Evolutionary conservation across 805 yeast species (phyloP), one percentile per base, ranked within the genome.

Genomic region (Kluyveromyces lactis): DNA sequence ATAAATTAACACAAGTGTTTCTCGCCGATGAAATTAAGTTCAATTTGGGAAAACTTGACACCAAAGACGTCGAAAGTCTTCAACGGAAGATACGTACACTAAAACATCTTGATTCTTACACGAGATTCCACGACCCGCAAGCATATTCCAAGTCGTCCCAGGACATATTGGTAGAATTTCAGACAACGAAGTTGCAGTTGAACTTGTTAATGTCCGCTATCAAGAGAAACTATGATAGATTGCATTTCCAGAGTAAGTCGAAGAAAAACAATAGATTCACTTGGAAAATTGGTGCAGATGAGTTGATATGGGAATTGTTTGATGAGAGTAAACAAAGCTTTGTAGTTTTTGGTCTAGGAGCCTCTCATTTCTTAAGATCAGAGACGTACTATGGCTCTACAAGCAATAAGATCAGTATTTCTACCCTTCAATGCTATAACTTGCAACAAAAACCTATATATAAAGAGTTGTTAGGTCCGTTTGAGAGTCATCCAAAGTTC

Each of bases 301-400:
- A 75, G 43, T 58, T 79, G 7, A 69, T 73, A n/a, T 68, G 81
- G 70, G 80, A 77, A 43, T 55, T 80, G 37, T 61, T 71, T 42
- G 79, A 75, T 44, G 67, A 66, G 2, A 49, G 64, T 1, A 53
- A 72, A 18, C 54, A 60, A 5, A 75, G 78, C 1, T 69, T 79
- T 42, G 58, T 77, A 24, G 76, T 74, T 32, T 64, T 79, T 40
- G 75, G 75, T 0, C 48, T 79, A 13, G 74, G 75, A 0, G 58
- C 67, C 9, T 67, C 79, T 3, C 52, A 52, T 3, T 77, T 69
- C 48, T 51, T 63, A 11, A 59, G 83, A 41, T 56, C 73, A 0
- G 79, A 75, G 36, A 62, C 68, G 5, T 50, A 66, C 4, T 75
- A 73, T 50, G 81, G 83, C 1, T 64, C 79, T 0, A 74, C 73